Conservation (phyloP, 2,329 filamentous ascomycete species). For the Talaromyces sp. region DNA sequence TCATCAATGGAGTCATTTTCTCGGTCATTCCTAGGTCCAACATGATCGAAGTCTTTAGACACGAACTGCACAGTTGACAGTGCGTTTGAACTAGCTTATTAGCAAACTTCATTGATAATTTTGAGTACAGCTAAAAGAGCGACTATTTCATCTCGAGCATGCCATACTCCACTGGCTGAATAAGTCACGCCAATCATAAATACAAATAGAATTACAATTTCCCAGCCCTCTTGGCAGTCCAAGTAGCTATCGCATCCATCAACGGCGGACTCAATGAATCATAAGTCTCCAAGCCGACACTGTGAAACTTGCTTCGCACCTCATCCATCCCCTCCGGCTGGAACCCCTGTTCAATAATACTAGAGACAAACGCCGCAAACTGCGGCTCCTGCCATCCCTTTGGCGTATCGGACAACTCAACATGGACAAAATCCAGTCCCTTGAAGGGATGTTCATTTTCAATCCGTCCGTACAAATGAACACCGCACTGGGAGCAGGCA, state of each 20-base stretch:
- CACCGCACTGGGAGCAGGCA: conserved; percentile 57
- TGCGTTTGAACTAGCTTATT: neutral
- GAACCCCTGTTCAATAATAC: conserved; percentile 64
- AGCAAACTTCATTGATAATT: neutral
- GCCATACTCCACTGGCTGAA: neutral
- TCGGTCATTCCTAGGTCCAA: too few species aligned
- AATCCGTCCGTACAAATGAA: conserved; percentile 61
- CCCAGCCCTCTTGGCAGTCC: conserved; percentile 46
- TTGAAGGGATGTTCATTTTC: conserved; percentile 61
- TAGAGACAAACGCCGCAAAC: conserved; percentile 64
- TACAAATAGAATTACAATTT: conserved; percentile 16
- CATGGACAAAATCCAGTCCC: conserved; percentile 65
- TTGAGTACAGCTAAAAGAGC: neutral
- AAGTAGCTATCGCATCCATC: conserved; percentile 59
- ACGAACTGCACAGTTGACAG: neutral
- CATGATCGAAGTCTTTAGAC: neutral
- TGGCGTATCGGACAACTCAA: conserved; percentile 50
- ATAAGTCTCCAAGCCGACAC: conserved; percentile 56
- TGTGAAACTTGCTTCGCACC: conserved; percentile 50
- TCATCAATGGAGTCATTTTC: too few species aligned
- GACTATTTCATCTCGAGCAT: neutral
- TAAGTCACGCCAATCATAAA: neutral
- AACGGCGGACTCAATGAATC: conserved; percentile 57
- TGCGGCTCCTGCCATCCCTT: conserved; percentile 68
- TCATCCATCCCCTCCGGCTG: conserved; percentile 50